A percentile compares a stretch with the other conserved stretches of the same genome.
Evolutionary conservation across 352 stramenopile species (phyloP).

Genomic region (Phytophthora podocarpi): DNA sequence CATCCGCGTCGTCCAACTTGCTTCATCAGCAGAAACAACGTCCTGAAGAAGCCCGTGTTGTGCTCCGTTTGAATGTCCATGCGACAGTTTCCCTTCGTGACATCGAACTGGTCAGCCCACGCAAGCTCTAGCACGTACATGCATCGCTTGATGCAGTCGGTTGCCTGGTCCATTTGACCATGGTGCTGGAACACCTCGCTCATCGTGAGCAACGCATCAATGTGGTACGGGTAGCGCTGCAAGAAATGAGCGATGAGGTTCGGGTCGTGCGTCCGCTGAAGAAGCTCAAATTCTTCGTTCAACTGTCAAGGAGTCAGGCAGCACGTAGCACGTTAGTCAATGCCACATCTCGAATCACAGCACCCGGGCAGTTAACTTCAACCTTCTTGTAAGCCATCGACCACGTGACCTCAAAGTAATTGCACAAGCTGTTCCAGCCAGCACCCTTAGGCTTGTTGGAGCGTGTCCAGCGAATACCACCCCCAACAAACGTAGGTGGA

Average conservation of each 20-base stretch:
- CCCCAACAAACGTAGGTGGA: conserved; percentile 85
- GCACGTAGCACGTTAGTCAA: neutral
- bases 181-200: conserved; percentile 90
- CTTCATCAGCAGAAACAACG: conserved; percentile 84
- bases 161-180: conserved; percentile 85
- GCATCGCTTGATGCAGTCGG: conserved; percentile 86
- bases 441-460: conserved; percentile 73
- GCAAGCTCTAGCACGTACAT: conserved; percentile 85
- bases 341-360: neutral
- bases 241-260: conserved; percentile 85
- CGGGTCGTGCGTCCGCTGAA: conserved; percentile 84
- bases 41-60: conserved; percentile 79
- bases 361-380: neutral
- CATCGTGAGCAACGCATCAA: conserved; percentile 86
- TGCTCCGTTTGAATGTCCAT: conserved; percentile 84
- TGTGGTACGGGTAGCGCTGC: conserved; percentile 84
- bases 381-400: conserved; percentile 91
- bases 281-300: conserved; percentile 83
- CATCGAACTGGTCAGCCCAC: conserved; percentile 86
- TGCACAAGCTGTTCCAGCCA: conserved; percentile 70
- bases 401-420: conserved; percentile 88
- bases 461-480: conserved; percentile 85
- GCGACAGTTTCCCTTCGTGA: conserved; percentile 77
- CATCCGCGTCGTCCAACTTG: conserved; percentile 82
- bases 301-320: conserved; percentile 34